Base-by-base conservation (phyloP, 768 basidiomycete genomes). In the Suillus bovinus region DNA sequence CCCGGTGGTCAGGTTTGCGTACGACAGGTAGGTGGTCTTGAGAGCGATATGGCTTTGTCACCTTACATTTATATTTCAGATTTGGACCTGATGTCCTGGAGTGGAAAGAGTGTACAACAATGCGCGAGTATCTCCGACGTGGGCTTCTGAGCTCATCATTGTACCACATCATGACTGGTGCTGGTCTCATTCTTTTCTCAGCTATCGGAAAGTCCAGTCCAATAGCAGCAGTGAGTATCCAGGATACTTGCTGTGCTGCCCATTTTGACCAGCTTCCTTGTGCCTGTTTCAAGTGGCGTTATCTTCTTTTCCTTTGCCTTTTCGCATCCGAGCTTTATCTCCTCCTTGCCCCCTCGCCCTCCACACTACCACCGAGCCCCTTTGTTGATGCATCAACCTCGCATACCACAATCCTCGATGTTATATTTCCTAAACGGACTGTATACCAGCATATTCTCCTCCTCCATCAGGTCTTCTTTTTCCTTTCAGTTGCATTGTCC, bases 1-100 rank as follows among this genome's bases (percentile, higher is more conserved):
- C 66, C 93, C 93, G 4, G 79, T 83, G 10, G 86, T 86, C 50
- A 76, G 93, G 55, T 94, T 93, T 77, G 93, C 92, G 0, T 95
- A 95, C 71, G 93, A 95, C 69, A 82, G 92, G 89, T 91, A 67
- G 58, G 83, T 71, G 22, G 0, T 54, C 29, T 29, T 22, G 36
- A 60, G 42, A 39, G 41, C 38, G 36, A 59, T 58, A n/a, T 56
- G 47, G 16, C 49, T n/a, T 59, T 22, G 52, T 59, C 61, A 61
- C 52, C 50, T 67, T 27, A 65, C 41, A 11, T 61, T 41, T 46
- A 50, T 24, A 46, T 50, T 29, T 29, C 67, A 93, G 91, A 64
- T 95, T 94, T 69, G 93, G 93, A 0, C 87, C 91, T 13, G 85
- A 86, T 36, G 89, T 87, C 5, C 65, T 91, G 29, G 70, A 61